phyloP scores from a whole-genome alignment of 2,329 filamentous ascomycete genomes.

The Colletotrichum karsti region DNA sequence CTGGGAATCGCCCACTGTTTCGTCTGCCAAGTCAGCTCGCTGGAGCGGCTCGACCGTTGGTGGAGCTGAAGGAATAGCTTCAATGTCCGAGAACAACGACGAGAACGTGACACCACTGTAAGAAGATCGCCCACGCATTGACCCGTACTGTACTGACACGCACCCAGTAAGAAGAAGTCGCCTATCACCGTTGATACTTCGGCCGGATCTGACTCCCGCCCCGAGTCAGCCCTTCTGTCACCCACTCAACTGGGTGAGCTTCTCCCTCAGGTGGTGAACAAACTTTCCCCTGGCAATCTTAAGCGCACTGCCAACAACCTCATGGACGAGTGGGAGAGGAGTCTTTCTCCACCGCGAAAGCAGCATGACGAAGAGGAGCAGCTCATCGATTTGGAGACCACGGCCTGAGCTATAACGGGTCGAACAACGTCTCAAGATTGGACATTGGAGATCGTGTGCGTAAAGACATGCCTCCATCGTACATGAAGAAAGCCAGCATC shows the following conservation, averaged over 20 bases:
- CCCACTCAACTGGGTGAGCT: slow-evolving; percentile 61
- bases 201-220: slow-evolving; percentile 3
- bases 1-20: slow-evolving; percentile 65
- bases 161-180: slow-evolving; percentile 42
- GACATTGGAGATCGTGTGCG: too few species aligned
- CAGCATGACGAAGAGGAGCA: slow-evolving; percentile 26
- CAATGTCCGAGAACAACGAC: slow-evolving; percentile 57
- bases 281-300: slow-evolving; percentile 78
- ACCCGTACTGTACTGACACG: slow-evolving; percentile 23
- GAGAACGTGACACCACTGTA: slow-evolving; percentile 58
- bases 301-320: slow-evolving; percentile 85
- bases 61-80: slow-evolving; percentile 50
- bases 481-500: not conserved
- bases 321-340: slow-evolving; percentile 93
- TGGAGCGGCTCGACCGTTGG: slow-evolving; percentile 71
- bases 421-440: not conserved
- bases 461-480: not conserved
- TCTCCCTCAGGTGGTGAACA: slow-evolving; percentile 76
- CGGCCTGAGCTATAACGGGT: not conserved
- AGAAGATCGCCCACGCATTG: slow-evolving; percentile 37
- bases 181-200: slow-evolving; percentile 38
- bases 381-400: slow-evolving; percentile 26
- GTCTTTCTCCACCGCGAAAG: slow-evolving; percentile 62
- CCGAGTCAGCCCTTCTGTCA: slow-evolving; percentile 34
- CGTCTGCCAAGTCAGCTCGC: slow-evolving; percentile 61